Conservation (phyloP, 2,329 filamentous ascomycete genomes). For the Trichoderma simmonsii region DNA sequence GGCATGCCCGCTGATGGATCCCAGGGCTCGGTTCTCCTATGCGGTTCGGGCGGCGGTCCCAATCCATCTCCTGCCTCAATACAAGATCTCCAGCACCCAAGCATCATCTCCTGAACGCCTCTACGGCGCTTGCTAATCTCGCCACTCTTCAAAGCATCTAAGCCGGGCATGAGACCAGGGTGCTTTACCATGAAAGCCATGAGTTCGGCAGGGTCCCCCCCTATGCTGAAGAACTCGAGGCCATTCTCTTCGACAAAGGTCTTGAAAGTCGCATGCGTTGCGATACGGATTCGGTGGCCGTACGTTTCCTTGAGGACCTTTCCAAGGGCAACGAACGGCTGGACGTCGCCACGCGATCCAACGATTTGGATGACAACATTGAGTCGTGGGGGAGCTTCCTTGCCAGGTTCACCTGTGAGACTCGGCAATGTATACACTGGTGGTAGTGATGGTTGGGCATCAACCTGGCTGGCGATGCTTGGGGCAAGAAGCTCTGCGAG, state of each 20-base stretch:
- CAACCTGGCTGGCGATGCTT: constrained; percentile 56
- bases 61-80: constrained; percentile 72
- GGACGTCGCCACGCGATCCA: constrained; percentile 71
- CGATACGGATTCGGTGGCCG: constrained; percentile 69
- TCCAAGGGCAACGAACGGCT: constrained; percentile 70
- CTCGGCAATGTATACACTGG: constrained; percentile 71
- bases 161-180: constrained; percentile 78
- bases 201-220: constrained; percentile 70
- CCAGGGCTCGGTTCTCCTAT: constrained; percentile 46
- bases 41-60: constrained; percentile 47
- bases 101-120: constrained; percentile 75
- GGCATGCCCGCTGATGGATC: constrained; percentile 33
- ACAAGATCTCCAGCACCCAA: constrained; percentile 84
- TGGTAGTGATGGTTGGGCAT: constrained; percentile 53
- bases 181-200: constrained; percentile 94
- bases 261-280: constrained; percentile 68
- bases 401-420: constrained; percentile 60
- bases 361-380: constrained; percentile 75
- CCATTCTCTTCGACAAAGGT: constrained; percentile 66
- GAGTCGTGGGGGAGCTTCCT: constrained; percentile 55
- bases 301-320: constrained; percentile 61
- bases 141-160: constrained; percentile 71
- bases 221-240: constrained; percentile 73
- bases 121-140: constrained; percentile 72
- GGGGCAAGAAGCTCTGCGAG: constrained; percentile 67